Evolutionary conservation across 2,329 filamentous ascomycete species (phyloP).

Genomic region (Exophiala spinifera): DNA sequence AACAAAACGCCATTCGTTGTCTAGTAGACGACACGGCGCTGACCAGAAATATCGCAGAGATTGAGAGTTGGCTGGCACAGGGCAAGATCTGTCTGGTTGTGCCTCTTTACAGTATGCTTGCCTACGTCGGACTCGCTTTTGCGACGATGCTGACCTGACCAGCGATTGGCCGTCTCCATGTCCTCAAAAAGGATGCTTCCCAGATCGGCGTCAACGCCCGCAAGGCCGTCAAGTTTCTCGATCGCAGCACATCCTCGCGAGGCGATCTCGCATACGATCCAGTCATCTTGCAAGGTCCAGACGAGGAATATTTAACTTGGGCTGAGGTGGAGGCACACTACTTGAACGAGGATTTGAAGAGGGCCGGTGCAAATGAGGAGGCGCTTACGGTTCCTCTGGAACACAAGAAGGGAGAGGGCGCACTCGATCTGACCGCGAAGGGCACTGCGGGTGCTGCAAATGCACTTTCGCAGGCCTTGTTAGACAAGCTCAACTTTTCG

Average conservation of each 20-base stretch:
- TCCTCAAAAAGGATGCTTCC: constrained; percentile 44
- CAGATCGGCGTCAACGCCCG: constrained; percentile 50
- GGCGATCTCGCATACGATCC: constrained; percentile 43
- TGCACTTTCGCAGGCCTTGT: constrained; percentile 47
- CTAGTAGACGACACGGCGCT: constrained; percentile 53
- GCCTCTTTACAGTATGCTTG: constrained; percentile 50
- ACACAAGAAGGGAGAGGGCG: constrained; percentile 13
- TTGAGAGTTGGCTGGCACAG: constrained; percentile 51
- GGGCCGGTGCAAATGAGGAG: constrained; percentile 12
- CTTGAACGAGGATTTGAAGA: constrained; percentile 38
- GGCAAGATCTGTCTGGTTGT: constrained; percentile 50
- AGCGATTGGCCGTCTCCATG: constrained; percentile 48
- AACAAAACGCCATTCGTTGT: constrained; percentile 49
- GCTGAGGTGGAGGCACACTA: constrained; percentile 44
- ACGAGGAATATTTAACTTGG: constrained; percentile 49
- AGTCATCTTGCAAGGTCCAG: constrained; percentile 48
- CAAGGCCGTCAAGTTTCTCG: constrained; percentile 52
- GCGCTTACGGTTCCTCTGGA: constrained; percentile 1
- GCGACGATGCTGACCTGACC: constrained; percentile 16
- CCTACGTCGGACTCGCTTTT: background rate
- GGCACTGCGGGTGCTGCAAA: constrained; percentile 27
- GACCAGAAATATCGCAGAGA: constrained; percentile 51
- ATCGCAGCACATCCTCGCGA: constrained; percentile 48
- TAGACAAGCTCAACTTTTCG: constrained; percentile 48
- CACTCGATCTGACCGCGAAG: constrained; percentile 25